Evolutionary conservation across 2,329 filamentous ascomycete genomes (phyloP).

Genomic region (Plenodomus lindquistii): DNA sequence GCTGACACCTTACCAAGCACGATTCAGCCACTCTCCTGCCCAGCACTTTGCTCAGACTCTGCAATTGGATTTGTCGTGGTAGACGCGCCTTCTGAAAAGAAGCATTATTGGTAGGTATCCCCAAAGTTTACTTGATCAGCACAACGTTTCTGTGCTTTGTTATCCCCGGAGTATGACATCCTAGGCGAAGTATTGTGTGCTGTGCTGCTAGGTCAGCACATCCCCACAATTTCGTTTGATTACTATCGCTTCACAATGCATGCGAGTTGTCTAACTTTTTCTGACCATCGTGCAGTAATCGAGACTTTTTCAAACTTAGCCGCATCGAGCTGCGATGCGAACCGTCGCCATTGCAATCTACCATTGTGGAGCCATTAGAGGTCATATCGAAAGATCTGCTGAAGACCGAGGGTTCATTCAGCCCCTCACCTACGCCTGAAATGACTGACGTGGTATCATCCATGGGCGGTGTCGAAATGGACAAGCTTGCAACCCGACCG

Average conservation of each 20-base stretch:
- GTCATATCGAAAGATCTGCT: slow-evolving; percentile 24
- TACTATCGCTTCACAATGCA: neutral
- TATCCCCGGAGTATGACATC: neutral
- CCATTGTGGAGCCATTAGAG: slow-evolving; percentile 33
- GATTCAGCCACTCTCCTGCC: slow-evolving; percentile 41
- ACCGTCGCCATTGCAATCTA: slow-evolving; percentile 19
- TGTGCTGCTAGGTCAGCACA: neutral
- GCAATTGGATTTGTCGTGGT: slow-evolving; percentile 39
- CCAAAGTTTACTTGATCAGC: neutral
- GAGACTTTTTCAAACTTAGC: slow-evolving; percentile 47
- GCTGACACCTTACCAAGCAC: slow-evolving; percentile 29
- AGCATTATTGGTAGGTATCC: slow-evolving; percentile 39
- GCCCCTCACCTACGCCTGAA: slow-evolving; percentile 17
- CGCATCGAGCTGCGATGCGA: slow-evolving; percentile 46
- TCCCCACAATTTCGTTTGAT: neutral
- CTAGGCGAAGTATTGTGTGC: neutral
- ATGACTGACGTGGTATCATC: slow-evolving; percentile 8
- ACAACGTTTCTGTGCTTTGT: neutral
- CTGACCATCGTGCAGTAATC: slow-evolving; percentile 25
- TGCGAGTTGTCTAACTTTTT: slow-evolving; percentile 7
- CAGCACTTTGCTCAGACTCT: slow-evolving; percentile 28
- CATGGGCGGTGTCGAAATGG: slow-evolving; percentile 21
- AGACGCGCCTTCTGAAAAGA: slow-evolving; percentile 29
- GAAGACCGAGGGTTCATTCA: slow-evolving; percentile 20
- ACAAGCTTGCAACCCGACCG: slow-evolving; percentile 32